Conservation (phyloP, 306 rosid species). For the Glycine soja region DNA sequence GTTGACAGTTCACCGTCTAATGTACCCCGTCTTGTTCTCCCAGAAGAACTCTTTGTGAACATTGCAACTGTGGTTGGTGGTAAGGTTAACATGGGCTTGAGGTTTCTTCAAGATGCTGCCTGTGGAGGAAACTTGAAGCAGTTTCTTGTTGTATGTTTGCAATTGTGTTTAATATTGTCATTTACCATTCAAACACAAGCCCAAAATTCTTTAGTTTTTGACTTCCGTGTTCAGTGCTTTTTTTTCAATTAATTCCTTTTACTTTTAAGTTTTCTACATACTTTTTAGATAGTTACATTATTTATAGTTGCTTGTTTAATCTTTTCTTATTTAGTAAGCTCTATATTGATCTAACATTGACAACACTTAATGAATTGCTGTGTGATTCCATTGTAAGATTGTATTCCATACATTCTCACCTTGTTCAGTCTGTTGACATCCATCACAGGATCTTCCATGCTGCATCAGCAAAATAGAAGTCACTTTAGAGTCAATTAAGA, state of each 20-base stretch:
- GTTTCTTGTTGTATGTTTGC: constrained; percentile 64
- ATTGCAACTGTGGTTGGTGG: constrained; percentile 62
- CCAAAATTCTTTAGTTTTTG: constrained; percentile 19
- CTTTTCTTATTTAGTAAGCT: no score
- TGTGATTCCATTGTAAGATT: no score
- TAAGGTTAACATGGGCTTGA: constrained; percentile 66
- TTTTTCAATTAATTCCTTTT: constrained; percentile 15
- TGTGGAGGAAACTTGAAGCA: constrained; percentile 82
- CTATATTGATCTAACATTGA: no score
- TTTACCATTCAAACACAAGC: not conserved
- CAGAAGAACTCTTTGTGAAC: constrained; percentile 65
- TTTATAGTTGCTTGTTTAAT: no score
- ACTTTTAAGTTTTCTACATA: not conserved
- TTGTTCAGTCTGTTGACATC: no score
- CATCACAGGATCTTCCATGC: no score
- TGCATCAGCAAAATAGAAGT: no score
- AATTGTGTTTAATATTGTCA: not conserved
- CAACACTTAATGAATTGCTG: no score
- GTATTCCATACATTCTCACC: no score
- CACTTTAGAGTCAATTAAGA: no score
- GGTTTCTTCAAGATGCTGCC: constrained; percentile 77
- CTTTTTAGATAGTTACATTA: not conserved
- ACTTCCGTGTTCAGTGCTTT: constrained; percentile 6
- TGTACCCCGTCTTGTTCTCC: constrained; percentile 76
- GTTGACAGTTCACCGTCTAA: constrained; percentile 59